Percentiles rank a stretch among this genome's conserved stretches.
phyloP scores from a whole-genome alignment of 345 rosid species.

The Erysimum cheiranthoides region DNA sequence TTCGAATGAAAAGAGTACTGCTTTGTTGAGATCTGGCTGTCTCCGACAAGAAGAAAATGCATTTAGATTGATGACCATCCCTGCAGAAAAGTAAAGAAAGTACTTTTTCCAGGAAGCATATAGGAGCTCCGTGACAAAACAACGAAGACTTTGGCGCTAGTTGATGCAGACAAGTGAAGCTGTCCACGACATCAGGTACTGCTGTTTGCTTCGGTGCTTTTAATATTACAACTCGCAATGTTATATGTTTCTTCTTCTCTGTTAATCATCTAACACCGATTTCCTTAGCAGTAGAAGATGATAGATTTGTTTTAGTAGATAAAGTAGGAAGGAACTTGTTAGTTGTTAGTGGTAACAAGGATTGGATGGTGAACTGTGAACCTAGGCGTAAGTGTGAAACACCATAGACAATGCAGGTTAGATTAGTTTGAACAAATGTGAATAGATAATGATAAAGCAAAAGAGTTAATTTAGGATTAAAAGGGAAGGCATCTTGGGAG shows the following conservation, averaged over 20 bases:
- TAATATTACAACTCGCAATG: constrained; percentile 14
- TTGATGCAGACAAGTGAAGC: constrained; percentile 45
- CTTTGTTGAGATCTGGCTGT: constrained; percentile 42
- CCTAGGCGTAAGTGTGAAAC: constrained; percentile 13
- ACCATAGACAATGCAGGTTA: constrained; percentile 12
- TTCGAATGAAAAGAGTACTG: constrained; percentile 16
- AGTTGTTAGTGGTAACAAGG: neutral
- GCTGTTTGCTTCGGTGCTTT: constrained; percentile 20
- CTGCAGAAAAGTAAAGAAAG: constrained; percentile 39
- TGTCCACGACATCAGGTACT: constrained; percentile 45
- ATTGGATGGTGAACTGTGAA: constrained; percentile 7
- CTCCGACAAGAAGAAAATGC: constrained; percentile 40
- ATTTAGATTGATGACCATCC: constrained; percentile 32
- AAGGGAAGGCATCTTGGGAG: constrained; percentile 27
- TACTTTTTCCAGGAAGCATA: constrained; percentile 35
- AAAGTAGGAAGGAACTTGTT: neutral
- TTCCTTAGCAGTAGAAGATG: constrained; percentile 15
- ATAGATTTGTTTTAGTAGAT: constrained; percentile 2
- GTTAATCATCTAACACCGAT: neutral
- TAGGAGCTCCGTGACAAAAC: constrained; percentile 42
- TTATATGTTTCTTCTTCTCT: neutral
- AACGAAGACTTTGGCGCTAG: constrained; percentile 28
- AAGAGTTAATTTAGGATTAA: neutral
- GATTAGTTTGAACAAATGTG: constrained; percentile 12
- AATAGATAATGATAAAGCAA: constrained; percentile 33